Conservation (phyloP, 2,329 filamentous ascomycete genomes). For the Aspergillus spinulosporus region DNA sequence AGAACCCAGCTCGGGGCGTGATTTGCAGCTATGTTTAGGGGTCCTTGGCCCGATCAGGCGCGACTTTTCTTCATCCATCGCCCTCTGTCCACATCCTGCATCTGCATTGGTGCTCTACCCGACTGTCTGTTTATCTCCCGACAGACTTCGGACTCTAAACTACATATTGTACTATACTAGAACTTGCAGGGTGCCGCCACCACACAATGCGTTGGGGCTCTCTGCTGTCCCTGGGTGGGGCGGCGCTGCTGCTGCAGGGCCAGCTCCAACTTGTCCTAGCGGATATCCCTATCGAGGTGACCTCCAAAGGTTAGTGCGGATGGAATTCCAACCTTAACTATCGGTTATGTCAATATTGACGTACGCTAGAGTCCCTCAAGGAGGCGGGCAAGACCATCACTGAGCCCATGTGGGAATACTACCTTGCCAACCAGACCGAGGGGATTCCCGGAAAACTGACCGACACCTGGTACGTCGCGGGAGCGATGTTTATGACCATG, state of each 20-base stretch:
- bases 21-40: conserved; percentile 17
- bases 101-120: background rate
- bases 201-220: conserved; percentile 13
- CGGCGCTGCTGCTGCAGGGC: conserved; percentile 11
- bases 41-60: background rate
- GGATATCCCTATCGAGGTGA: conserved; percentile 7
- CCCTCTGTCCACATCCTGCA: background rate
- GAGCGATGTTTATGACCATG: conserved; percentile 66
- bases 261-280: conserved; percentile 3
- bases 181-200: background rate
- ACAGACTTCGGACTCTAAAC: background rate
- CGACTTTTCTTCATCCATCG: conserved; percentile 7
- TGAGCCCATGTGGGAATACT: conserved; percentile 32
- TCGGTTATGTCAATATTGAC: background rate
- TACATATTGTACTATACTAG: background rate
- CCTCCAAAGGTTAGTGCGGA: conserved; percentile 5
- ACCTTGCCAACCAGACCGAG: conserved; percentile 31
- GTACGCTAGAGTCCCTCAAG: conserved; percentile 23
- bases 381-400: conserved; percentile 29
- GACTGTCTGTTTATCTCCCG: background rate
- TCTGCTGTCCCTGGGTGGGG: conserved; percentile 9
- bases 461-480: conserved; percentile 61
- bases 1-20: conserved; percentile 3
- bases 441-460: conserved; percentile 35
- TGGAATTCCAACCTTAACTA: too few relatives aligned